Conservation (phyloP, 805 yeast genomes). For the Torulaspora franciscae region DNA sequence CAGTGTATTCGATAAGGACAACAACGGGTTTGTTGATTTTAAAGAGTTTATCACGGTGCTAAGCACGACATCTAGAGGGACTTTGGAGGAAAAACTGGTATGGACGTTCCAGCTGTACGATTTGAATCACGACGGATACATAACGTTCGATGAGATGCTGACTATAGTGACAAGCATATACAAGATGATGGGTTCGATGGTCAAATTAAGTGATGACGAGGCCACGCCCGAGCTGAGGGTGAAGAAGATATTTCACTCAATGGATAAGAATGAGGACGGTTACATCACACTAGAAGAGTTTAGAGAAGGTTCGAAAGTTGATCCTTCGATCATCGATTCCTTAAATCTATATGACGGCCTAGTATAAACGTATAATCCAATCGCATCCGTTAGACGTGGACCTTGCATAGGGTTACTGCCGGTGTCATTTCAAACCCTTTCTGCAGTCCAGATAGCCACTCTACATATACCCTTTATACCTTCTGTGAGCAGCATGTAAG, state of each 20-base stretch:
- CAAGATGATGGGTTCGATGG: constrained; percentile 95
- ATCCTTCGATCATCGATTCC: constrained; percentile 71
- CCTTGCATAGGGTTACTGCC: neutral
- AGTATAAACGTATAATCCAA: constrained; percentile 40
- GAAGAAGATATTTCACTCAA: constrained; percentile 66
- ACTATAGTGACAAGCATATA: constrained; percentile 78
- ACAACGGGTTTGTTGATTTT: constrained; percentile 78
- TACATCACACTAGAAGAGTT: constrained; percentile 80
- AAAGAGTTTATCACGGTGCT: constrained; percentile 87
- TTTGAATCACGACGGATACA: constrained; percentile 68
- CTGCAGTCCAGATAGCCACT: constrained; percentile 90
- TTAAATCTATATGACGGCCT: constrained; percentile 76
- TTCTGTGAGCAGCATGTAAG: constrained; percentile 85
- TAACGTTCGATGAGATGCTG: constrained; percentile 73
- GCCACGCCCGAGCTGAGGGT: constrained; percentile 87
- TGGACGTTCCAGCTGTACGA: constrained; percentile 93
- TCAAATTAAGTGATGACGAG: constrained; percentile 80
- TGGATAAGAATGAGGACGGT: constrained; percentile 67
- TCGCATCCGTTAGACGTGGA: neutral
- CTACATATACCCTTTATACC: constrained; percentile 75
- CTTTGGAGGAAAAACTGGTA: constrained; percentile 71
- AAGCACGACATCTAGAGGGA: constrained; percentile 81
- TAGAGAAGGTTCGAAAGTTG: constrained; percentile 70
- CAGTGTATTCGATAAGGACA: constrained; percentile 80
- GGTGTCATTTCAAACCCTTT: constrained; percentile 50